A percentile compares a stretch with the other conserved stretches of the same genome.
These are phyloP conservation scores for Pseudogymnoascus sp. DNA, from an alignment of 2,329 filamentous ascomycete genomes.

Conservation along the genomic window DNA sequence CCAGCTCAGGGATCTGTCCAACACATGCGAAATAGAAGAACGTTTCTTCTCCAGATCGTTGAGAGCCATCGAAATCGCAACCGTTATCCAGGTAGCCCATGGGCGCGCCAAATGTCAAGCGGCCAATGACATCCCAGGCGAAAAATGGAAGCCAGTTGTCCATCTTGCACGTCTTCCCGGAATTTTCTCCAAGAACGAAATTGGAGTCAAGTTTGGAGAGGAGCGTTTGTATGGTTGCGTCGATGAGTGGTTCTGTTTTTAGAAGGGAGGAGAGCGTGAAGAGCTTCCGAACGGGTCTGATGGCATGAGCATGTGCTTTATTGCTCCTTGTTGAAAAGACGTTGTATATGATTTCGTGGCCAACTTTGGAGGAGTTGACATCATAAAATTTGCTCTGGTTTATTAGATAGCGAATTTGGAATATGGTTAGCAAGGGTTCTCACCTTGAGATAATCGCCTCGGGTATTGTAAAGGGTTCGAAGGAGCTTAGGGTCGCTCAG, in stretches of 20 bases:
- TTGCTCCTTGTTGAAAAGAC: constrained; percentile 20
- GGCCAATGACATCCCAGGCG: constrained; percentile 34
- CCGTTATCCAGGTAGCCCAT: constrained; percentile 33
- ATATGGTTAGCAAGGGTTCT: not conserved
- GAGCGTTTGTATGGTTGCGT: constrained; percentile 27
- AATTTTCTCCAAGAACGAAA: constrained; percentile 26
- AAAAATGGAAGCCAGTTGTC: constrained; percentile 36
- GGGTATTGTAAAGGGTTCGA: constrained; percentile 15
- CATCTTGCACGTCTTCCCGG: constrained; percentile 29
- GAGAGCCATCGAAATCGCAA: constrained; percentile 29
- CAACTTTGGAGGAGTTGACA: constrained; percentile 19
- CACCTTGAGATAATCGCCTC: constrained; percentile 19
- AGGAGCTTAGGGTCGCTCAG: constrained; percentile 19
- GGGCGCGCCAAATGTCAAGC: constrained; percentile 33
- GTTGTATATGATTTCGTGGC: constrained; percentile 15
- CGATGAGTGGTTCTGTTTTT: constrained; percentile 24
- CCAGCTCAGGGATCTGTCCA: constrained; percentile 19
- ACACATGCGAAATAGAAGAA: constrained; percentile 29
- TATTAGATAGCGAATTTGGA: not conserved
- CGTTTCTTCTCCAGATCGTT: constrained; percentile 21
- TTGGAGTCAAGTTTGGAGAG: constrained; percentile 28
- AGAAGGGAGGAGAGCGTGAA: constrained; percentile 20
- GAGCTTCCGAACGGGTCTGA: constrained; percentile 23
- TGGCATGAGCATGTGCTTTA: constrained; percentile 13
- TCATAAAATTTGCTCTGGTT: constrained; percentile 19